These are phyloP conservation scores for Kwoniella newhampshirensis DNA, from an alignment of 768 basidiomycete genomes.

Conservation along the genomic window DNA sequence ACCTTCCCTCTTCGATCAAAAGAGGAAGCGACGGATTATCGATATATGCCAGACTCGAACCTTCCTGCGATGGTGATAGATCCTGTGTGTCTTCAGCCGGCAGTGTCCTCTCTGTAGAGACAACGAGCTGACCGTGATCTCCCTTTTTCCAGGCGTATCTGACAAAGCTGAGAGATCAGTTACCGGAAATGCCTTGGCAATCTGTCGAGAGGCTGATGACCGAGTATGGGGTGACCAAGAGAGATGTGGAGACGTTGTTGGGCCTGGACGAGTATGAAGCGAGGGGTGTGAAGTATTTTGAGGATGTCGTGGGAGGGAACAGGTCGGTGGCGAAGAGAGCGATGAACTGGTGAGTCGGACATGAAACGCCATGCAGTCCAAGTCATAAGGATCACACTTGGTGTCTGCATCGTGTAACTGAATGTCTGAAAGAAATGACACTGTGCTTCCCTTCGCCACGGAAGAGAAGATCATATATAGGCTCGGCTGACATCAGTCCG, in stretches of 20 bases:
- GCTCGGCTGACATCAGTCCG: too few species aligned
- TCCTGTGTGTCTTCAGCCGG: slow-evolving; percentile 29
- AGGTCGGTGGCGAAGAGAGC: slow-evolving; percentile 64
- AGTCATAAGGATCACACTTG: too few species aligned
- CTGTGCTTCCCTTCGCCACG: too few species aligned
- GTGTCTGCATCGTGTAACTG: too few species aligned
- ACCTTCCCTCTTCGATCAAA: slow-evolving; percentile 83
- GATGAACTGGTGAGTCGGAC: slow-evolving; percentile 72
- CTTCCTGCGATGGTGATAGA: slow-evolving; percentile 64
- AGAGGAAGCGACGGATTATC: slow-evolving; percentile 92
- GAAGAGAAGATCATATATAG: too few species aligned
- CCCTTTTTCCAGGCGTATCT: slow-evolving; percentile 63
- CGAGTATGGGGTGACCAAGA: slow-evolving; percentile 60
- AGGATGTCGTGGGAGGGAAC: slow-evolving; percentile 62
- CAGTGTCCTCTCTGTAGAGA: neutral
- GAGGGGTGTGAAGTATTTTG: slow-evolving; percentile 76
- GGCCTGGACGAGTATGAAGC: slow-evolving; percentile 64
- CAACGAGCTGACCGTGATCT: neutral
- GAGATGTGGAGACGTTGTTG: slow-evolving; percentile 75
- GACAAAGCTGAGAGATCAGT: slow-evolving; percentile 56
- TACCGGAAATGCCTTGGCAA: slow-evolving; percentile 76
- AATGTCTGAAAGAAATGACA: too few species aligned
- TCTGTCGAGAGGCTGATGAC: slow-evolving; percentile 62
- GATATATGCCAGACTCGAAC: slow-evolving; percentile 96
- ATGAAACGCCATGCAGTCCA: neutral